Percentiles rank a stretch among this genome's conserved stretches.
Evolutionary conservation across 2,329 filamentous ascomycete genomes (phyloP).

Genomic region (Aspergillus pseudotamarii): DNA sequence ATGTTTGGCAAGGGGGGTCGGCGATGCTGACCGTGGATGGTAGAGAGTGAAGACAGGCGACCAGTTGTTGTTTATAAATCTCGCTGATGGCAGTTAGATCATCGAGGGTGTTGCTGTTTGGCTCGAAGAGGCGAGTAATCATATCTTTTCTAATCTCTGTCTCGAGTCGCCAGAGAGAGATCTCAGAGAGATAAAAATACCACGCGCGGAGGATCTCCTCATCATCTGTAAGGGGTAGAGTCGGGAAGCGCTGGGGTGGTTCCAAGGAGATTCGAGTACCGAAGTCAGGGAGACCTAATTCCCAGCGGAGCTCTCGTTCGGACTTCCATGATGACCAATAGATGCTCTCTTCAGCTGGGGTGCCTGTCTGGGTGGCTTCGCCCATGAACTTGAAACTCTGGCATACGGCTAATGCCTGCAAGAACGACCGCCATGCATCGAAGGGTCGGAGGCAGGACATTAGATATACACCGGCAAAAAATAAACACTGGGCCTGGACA

Average conservation of each 20-base stretch:
- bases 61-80: neutral
- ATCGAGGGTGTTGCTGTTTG: fast-evolving
- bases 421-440: neutral
- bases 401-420: neutral
- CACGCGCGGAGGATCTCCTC: neutral
- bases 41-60: neutral
- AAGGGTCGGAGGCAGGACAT: neutral
- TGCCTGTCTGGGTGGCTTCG: neutral
- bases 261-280: neutral
- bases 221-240: neutral
- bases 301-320: neutral
- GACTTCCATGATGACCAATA: neutral
- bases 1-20: neutral
- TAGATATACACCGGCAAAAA: neutral
- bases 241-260: neutral
- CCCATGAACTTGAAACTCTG: neutral
- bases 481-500: neutral
- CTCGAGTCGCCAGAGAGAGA: neutral
- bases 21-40: neutral
- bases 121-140: neutral
- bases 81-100: neutral
- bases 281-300: neutral
- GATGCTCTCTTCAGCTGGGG: neutral
- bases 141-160: neutral
- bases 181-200: neutral